Evolutionary conservation across 2,329 filamentous ascomycete genomes (phyloP), one percentile per base, ranked within the genome.

Genomic region (Aspergillus transmontanensis): DNA sequence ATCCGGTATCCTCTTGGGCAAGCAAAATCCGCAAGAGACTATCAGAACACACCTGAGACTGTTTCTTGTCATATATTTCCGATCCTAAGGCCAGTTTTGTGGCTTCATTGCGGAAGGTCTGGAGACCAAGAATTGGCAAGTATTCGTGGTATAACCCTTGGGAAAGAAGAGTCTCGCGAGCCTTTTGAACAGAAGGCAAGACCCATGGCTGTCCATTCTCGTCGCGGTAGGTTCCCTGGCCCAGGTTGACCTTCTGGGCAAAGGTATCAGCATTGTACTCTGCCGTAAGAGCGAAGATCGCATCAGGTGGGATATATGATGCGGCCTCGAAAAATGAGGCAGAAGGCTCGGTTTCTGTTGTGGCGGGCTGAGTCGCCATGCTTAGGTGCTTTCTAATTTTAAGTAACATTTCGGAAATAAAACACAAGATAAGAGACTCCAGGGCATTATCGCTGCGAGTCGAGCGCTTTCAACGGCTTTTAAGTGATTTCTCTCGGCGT

Each of bases 181-280:
- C 65, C 11, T 65, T 60, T 0, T 96, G 92, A 71, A 97, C 94
- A 4, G 96, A 93, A 21, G 94, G 93, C 64, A 97, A 81, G 62
- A 97, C 89, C 94, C 94, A 98, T 3, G 94, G 94, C 81, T 96
- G 95, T 66, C 92, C 94, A 75, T 92, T 89, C 80, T 97, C 85
- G 75, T 95, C 93, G 76, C 94, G 86, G 81, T 98, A 98, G 58
- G 94, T 94, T 68, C 94, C 94, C 81, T 97, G 85, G 76, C 94
- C 93, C 77, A 98, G 81, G 79, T 98, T 94, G 69, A 98, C 91
- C 82, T 98, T 98, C 77, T 91, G 86, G 53, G 83, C 75, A 65
- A 80, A 81, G 6, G 85, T 79, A 76, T 98, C 94, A 61, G 88
- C 89, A 74, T 87, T 87, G 83, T 89, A 98, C 46, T 69, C 66